Evolutionary conservation across 2,329 filamentous ascomycete species (phyloP), one percentile per base, ranked within the genome.

Genomic region (Neonectria neomacrospora): DNA sequence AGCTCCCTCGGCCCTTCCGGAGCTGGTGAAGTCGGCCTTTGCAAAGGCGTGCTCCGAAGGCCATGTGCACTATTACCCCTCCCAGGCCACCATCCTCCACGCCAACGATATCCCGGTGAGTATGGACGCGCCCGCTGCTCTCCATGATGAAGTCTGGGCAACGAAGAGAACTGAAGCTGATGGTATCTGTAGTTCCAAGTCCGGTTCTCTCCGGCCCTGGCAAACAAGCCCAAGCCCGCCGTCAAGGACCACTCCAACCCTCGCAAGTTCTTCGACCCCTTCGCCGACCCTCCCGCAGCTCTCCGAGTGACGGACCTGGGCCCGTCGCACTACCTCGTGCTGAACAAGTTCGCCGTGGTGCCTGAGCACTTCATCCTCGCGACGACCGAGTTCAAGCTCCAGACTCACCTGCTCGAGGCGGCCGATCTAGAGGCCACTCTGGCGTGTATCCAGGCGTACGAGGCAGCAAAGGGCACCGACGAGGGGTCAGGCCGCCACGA

Each of bases 341-440:
- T 93, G 42, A 93, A 93, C 81, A 93, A 93, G 76, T 93, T 91
- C 70, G 90, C 91, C 52, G 79, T 93, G 52, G 89, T 91, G 34
- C 84, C 86, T 0, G 84, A 89, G 70, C 91, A 93, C 78, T 91
- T 91, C 74, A 91, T 93, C 68, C 83, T 93, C 51, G 86, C 88
- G 0, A 93, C 91, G 0, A 85, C 79, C n/a, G 76, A 79, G 1
- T 88, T 89, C 74, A 86, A 87, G 73, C 79, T 80, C n/a, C 91
- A 93, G 80, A 88, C 86, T 2, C 80, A 90, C 67, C 73, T 89
- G 5, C 81, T 93, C 2, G 88, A 89, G 54, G 75, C 79, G 12
- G 79, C 78, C 26, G 91, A 93, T 69, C 77, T 93, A 28, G 85
- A 80, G 14, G 86, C 86, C 0, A 85, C 89, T 2, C 85, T 88